Base-by-base conservation (phyloP, 2,329 filamentous ascomycete species). In the Pseudodiploospora longispora region DNA sequence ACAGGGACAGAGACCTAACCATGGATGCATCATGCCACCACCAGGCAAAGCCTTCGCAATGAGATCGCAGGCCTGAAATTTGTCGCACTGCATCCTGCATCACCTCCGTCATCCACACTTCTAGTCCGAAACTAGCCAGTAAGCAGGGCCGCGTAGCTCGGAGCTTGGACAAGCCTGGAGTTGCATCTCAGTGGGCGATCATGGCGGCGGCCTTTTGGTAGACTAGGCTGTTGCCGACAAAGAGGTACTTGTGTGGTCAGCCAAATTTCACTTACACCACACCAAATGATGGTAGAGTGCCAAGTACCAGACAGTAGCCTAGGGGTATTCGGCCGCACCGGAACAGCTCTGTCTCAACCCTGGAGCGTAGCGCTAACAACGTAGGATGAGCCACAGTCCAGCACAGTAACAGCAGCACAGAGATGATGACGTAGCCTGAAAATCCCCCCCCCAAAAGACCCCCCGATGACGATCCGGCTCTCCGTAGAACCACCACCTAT, bases 201-300 rank as follows among this genome's bases (percentile, higher is more conserved):
- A 43, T 44, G 36, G 43, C 34, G 43, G 47, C 27, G 47, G 43
- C 41, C 43, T 43, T 36, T 30, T 47, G 53, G 39, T 38, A 58
- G 42, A 58, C 27, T 46, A 40, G 31, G 59, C 55, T 50, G 52
- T 19, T 19, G 19, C 19, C 19, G 19, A 19, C 19, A 19, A 19
- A 19, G 19, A 19, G 19, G 19, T 19, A 19, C 19, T 19, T 19
- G 19, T 19, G 19, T 19, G 19, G 19, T 19, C 19, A 19, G 19
- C 19, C 19, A 19, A 19, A 19, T 19, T 19, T 19, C 19, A 19
- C 19, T 19, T 3, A 19, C 19, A 3, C 19, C 19, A 19, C 19
- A 19, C 19, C 19, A 19, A 19, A 19, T 19, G 19, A 2, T 19
- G 19, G 19, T 19, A 19, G 19, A 19, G 19, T 19, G 19, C 19